Conservation (phyloP, 31 red algal genomes). For the Porphyra umbilicalis region DNA sequence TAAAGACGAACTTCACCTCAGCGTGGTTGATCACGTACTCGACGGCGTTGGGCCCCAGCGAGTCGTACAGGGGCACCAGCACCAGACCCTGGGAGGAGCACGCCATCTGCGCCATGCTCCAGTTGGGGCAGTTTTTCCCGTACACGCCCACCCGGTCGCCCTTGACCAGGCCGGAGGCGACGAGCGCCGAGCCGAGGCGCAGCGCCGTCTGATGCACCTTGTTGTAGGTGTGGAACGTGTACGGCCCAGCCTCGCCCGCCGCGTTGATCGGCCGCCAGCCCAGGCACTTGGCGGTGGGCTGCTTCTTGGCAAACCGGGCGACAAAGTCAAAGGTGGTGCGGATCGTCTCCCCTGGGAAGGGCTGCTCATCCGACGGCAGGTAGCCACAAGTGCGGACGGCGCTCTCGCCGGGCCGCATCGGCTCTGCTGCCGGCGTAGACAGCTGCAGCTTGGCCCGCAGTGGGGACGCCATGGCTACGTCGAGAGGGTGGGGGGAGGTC, state of each 20-base stretch:
- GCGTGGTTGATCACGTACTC: conserved; percentile 90
- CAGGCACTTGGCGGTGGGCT: neutral
- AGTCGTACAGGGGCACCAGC: conserved; percentile 89
- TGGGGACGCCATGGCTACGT: neutral
- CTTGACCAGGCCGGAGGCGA: conserved; percentile 36
- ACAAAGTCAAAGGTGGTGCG: neutral
- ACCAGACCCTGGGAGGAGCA: conserved; percentile 59
- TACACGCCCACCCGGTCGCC: conserved; percentile 88
- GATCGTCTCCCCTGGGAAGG: neutral
- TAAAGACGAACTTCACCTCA: conserved; percentile 53
- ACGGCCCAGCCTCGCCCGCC: neutral
- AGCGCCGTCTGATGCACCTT: conserved; percentile 11
- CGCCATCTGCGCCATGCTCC: conserved; percentile 69
- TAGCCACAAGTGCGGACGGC: neutral
- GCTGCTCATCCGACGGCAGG: neutral
- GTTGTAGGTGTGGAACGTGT: conserved; percentile 17
- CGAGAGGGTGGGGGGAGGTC: neutral
- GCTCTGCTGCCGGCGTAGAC: neutral
- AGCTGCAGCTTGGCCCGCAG: neutral
- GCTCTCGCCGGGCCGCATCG: neutral
- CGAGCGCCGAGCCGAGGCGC: conserved; percentile 14
- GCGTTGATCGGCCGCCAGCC: neutral
- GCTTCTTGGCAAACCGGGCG: neutral
- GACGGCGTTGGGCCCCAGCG: conserved; percentile 73
- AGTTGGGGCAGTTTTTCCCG: conserved; percentile 74